These are phyloP conservation scores for Plasmodium fragile DNA, from an alignment of 169 alveolate genomes.

Conservation along the genomic window DNA sequence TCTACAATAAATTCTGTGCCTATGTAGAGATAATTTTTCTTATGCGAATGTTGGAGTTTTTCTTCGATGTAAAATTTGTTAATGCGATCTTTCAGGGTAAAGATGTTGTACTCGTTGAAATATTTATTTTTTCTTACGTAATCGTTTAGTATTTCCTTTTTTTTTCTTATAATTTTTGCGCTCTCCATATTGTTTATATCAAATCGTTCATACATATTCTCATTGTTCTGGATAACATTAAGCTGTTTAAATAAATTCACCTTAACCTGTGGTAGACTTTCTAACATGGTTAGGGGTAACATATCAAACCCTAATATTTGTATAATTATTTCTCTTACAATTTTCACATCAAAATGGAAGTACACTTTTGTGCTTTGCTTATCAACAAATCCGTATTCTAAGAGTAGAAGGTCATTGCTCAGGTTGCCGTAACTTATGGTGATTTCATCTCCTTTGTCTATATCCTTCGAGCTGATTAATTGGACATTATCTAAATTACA, in stretches of 20 bases:
- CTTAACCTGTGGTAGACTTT: constrained; percentile 38
- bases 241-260: constrained; percentile 33
- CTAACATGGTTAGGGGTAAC: constrained; percentile 60
- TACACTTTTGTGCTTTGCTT: constrained; percentile 37
- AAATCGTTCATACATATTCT: constrained; percentile 61
- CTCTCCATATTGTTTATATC: constrained; percentile 10
- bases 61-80: constrained; percentile 65
- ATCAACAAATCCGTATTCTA: constrained; percentile 69
- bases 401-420: constrained; percentile 58
- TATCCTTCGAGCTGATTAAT: constrained; percentile 50
- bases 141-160: constrained; percentile 64
- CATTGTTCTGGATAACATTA: constrained; percentile 8
- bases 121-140: constrained; percentile 66
- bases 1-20: constrained; percentile 49
- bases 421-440: constrained; percentile 50
- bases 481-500: constrained; percentile 21
- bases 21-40: constrained; percentile 47
- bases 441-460: constrained; percentile 58
- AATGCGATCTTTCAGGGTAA: constrained; percentile 73
- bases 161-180: constrained; percentile 61
- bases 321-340: constrained; percentile 57
- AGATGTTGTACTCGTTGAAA: constrained; percentile 66
- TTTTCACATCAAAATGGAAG: constrained; percentile 63
- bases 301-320: constrained; percentile 70
- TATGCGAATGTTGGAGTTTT: constrained; percentile 38